phyloP scores from a whole-genome alignment of 1,284 basidiomycete genomes.

The Grifola frondosa region DNA sequence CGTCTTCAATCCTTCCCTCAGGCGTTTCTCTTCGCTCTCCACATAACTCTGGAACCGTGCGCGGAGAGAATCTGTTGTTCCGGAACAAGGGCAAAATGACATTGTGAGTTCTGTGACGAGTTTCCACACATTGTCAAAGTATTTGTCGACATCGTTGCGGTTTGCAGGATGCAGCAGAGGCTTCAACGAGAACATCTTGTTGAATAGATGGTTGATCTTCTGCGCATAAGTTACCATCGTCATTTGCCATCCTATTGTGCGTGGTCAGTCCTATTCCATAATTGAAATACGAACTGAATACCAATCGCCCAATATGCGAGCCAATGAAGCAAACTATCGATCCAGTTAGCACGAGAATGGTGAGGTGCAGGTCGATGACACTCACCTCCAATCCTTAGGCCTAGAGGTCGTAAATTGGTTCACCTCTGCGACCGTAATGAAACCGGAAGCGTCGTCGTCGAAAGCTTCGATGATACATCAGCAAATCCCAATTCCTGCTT shows the following conservation, averaged over 20 bases:
- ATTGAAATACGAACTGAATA: not conserved
- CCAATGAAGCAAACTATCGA: not conserved
- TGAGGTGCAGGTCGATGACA: not conserved
- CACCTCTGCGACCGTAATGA: conserved; percentile 28
- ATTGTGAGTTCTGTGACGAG: conserved; percentile 2
- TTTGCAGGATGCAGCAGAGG: conserved; percentile 17
- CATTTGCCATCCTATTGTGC: conserved; percentile 22
- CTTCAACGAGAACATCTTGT: conserved; percentile 21
- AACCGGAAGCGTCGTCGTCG: conserved; percentile 32
- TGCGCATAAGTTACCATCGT: conserved; percentile 21
- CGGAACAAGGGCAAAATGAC: conserved; percentile 9
- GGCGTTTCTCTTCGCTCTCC: conserved; percentile 24
- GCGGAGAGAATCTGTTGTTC: conserved; percentile 5
- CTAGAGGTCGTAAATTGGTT: conserved; percentile 3
- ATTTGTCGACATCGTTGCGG: conserved; percentile 14
- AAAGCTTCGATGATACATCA: conserved; percentile 28
- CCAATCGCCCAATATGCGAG: not conserved
- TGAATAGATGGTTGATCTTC: conserved; percentile 18
- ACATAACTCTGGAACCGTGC: conserved; percentile 22
- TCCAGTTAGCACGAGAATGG: not conserved
- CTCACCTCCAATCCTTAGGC: conserved; percentile 6
- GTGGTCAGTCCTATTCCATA: conserved; percentile 1
- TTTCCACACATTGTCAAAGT: conserved; percentile 11
- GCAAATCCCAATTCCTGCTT: too few relatives aligned
- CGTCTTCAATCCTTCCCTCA: conserved; percentile 19